A percentile compares a stretch with the other conserved stretches of the same genome.
Conservation (phyloP, 441 rosid species). For the Euphorbia celastroides region DNA sequence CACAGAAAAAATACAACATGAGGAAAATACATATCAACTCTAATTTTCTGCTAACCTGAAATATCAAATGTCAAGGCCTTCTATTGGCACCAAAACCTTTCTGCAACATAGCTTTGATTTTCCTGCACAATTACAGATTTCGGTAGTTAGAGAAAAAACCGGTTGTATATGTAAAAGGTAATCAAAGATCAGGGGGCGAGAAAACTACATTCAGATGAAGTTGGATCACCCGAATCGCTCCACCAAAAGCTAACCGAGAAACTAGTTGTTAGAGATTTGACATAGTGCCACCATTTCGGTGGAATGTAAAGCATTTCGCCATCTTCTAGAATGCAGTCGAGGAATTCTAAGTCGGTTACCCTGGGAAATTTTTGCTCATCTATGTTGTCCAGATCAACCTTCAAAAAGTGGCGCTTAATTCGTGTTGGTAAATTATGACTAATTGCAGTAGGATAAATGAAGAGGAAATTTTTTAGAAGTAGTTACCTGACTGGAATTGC, state of each 20-base stretch:
- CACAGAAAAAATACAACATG: no score
- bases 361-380: conserved; percentile 55
- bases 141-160: no score
- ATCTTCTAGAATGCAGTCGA: conserved; percentile 86
- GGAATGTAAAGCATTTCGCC: conserved; percentile 99
- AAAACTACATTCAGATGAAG: conserved; percentile 22
- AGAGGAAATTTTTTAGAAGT: no score
- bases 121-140: conserved; percentile 13
- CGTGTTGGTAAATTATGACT: no score
- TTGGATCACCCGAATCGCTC: conserved; percentile 40
- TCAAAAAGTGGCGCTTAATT: no score
- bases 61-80: neutral
- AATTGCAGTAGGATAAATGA: no score
- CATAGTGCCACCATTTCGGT: conserved; percentile 99
- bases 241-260: conserved; percentile 96
- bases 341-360: conserved; percentile 55
- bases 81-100: neutral
- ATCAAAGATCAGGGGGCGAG: conserved; percentile 10
- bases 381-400: conserved; percentile 91
- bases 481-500: conserved; percentile 87
- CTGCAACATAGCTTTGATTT: neutral
- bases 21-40: neutral
- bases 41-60: neutral
- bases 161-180: conserved; percentile 19
- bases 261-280: conserved; percentile 75